These are phyloP conservation scores for Diaporthe sp. DNA, from an alignment of 2,329 filamentous ascomycete genomes.

Conservation along the genomic window DNA sequence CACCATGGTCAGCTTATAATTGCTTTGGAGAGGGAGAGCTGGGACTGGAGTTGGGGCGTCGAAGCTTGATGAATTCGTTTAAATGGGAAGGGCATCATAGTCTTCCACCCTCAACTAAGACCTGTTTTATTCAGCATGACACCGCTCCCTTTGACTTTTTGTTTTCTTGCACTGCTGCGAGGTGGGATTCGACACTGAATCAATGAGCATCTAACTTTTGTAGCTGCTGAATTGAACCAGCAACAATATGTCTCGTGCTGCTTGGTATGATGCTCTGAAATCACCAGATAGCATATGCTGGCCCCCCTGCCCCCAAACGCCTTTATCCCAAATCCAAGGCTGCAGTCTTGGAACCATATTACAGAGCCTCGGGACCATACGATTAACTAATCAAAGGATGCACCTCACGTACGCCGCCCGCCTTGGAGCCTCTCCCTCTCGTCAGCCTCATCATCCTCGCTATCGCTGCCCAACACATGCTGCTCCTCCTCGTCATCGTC, in stretches of 20 bases:
- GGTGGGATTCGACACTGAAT: background rate
- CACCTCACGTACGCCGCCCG: conserved; percentile 38
- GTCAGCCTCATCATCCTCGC: conserved; percentile 57
- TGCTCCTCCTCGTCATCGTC: conserved; percentile 54
- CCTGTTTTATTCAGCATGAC: background rate
- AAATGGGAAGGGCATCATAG: background rate
- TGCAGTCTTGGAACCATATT: conserved; percentile 16
- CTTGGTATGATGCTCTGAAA: conserved; percentile 18
- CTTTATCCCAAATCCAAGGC: conserved; percentile 1
- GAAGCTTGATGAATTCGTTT: conserved; percentile 6
- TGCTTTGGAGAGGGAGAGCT: background rate
- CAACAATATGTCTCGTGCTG: background rate
- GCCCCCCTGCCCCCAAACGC: background rate
- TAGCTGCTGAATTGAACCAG: background rate
- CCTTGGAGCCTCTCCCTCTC: conserved; percentile 48
- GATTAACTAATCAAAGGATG: background rate
- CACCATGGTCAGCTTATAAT: background rate
- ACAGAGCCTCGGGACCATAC: background rate
- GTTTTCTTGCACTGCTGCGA: background rate
- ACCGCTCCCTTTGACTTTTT: background rate
- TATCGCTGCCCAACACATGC: conserved; percentile 66
- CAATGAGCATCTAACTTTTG: background rate
- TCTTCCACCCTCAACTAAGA: background rate
- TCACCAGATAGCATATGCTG: conserved; percentile 13
- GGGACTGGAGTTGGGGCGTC: conserved; percentile 26